These are phyloP conservation scores for Kwoniella sp. DNA, from an alignment of 768 basidiomycete genomes.

Conservation along the genomic window DNA sequence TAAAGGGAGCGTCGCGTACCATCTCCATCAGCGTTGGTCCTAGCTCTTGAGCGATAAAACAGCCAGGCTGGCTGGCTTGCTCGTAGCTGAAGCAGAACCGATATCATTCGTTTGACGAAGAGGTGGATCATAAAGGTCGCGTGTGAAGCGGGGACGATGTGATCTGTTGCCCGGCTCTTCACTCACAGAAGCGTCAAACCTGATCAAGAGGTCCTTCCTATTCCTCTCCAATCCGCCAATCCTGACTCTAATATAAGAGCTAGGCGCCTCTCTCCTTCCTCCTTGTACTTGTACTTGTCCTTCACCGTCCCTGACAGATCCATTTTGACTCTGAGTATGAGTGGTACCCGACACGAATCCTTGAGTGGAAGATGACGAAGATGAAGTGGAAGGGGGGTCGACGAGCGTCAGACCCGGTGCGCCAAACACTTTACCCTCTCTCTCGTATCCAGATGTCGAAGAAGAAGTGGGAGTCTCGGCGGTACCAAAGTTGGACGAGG, in stretches of 20 bases:
- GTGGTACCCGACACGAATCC: not conserved
- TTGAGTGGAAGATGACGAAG: not conserved
- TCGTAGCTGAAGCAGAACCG: not conserved
- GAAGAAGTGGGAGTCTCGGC: not conserved
- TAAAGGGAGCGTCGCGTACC: conserved; percentile 1
- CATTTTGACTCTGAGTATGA: not conserved
- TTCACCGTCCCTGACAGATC: not conserved
- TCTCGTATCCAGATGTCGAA: conserved; percentile 15
- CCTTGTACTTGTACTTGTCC: not conserved
- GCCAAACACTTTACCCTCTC: conserved; percentile 49
- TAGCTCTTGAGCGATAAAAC: too few relatives aligned
- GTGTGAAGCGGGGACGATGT: not conserved
- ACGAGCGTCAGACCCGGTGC: conserved; percentile 32
- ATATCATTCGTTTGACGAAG: not conserved
- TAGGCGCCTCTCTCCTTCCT: conserved; percentile 23
- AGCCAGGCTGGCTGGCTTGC: too few relatives aligned
- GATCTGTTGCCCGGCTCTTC: not conserved
- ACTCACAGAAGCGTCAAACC: conserved; percentile 90
- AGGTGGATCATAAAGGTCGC: not conserved
- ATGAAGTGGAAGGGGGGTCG: conserved; percentile 23
- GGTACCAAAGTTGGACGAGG: not conserved
- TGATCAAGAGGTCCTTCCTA: conserved; percentile 87
- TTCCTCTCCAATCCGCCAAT: conserved; percentile 92
- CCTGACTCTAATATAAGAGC: conserved; percentile 76
- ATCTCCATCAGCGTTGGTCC: not conserved